A percentile compares a stretch with the other conserved stretches of the same genome.
Evolutionary conservation across 106 monocot genomes (phyloP).

Genomic region (Narthecium ossifragum): DNA sequence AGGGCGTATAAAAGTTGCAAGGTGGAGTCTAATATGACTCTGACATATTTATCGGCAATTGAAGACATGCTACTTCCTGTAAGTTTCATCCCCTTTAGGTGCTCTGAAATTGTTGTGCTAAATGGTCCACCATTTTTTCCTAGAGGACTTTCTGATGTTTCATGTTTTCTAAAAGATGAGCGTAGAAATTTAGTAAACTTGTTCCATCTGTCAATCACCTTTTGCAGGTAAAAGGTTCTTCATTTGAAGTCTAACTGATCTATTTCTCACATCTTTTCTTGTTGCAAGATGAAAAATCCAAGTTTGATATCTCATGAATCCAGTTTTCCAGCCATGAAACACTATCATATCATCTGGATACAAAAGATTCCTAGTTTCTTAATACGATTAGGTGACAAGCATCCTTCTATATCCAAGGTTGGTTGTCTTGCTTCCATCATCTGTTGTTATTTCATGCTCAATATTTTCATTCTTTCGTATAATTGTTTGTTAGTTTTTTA

Average conservation of each 20-base stretch:
- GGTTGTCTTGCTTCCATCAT: neutral
- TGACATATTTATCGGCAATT: conserved; percentile 52
- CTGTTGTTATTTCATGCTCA: neutral
- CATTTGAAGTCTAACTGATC: neutral
- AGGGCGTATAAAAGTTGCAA: conserved; percentile 57
- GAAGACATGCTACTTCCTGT: conserved; percentile 68
- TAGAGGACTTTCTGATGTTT: neutral
- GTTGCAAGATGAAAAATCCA: conserved; percentile 13
- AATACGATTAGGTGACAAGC: conserved; percentile 39
- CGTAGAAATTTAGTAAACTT: too few relatives aligned
- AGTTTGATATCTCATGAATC: neutral
- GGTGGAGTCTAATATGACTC: conserved; percentile 50
- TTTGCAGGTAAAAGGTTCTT: too few relatives aligned
- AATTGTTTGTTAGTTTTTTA: too few relatives aligned
- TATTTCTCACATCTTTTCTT: neutral
- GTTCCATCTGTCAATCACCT: too few relatives aligned
- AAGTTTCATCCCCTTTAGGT: conserved; percentile 12
- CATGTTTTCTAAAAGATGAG: neutral
- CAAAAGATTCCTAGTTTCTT: conserved; percentile 45
- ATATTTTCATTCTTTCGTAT: too few relatives aligned
- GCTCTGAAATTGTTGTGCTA: neutral
- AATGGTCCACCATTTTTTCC: neutral
- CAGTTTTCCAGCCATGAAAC: conserved; percentile 15
- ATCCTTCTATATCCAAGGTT: conserved; percentile 53
- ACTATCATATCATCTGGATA: conserved; percentile 52